These are phyloP conservation scores for Dactylellina haptotyla DNA, from an alignment of 2,329 filamentous ascomycete species.

Conservation along the genomic window DNA sequence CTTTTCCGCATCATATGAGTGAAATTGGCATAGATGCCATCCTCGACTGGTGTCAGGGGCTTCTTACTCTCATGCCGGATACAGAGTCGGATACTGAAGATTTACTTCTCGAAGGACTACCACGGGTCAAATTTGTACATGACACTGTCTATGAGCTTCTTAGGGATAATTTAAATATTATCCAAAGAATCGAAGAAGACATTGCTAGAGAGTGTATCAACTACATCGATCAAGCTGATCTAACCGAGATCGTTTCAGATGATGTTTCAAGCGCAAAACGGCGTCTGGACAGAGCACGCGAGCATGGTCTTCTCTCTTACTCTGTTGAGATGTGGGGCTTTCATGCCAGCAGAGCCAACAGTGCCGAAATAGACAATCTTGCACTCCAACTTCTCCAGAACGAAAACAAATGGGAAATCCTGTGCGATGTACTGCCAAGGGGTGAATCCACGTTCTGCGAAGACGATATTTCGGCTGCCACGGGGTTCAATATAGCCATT, in stretches of 20 bases:
- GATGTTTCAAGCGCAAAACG: constrained; percentile 6
- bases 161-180: constrained; percentile 2
- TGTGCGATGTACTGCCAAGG: constrained; percentile 1
- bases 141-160: constrained; percentile 17
- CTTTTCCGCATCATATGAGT: background rate
- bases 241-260: constrained; percentile 7
- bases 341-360: constrained; percentile 17
- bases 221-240: constrained; percentile 1
- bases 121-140: constrained; percentile 21
- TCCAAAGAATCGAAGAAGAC: constrained; percentile 15
- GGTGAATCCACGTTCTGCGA: constrained; percentile 1
- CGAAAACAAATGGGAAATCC: background rate
- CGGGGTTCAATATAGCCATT: constrained; percentile 10
- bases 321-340: constrained; percentile 27
- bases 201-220: constrained; percentile 26
- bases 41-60: constrained; percentile 24
- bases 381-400: constrained; percentile 15
- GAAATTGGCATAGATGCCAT: background rate
- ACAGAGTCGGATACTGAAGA: background rate
- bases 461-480: constrained; percentile 9
- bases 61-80: background rate
- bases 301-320: constrained; percentile 22
- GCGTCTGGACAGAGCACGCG: constrained; percentile 4
- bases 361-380: constrained; percentile 11
- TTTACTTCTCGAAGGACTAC: constrained; percentile 1